Conservation (phyloP, 225 moss, liverwort and hornwort genomes). For the Bryoerythrophyllum caledonicum region DNA sequence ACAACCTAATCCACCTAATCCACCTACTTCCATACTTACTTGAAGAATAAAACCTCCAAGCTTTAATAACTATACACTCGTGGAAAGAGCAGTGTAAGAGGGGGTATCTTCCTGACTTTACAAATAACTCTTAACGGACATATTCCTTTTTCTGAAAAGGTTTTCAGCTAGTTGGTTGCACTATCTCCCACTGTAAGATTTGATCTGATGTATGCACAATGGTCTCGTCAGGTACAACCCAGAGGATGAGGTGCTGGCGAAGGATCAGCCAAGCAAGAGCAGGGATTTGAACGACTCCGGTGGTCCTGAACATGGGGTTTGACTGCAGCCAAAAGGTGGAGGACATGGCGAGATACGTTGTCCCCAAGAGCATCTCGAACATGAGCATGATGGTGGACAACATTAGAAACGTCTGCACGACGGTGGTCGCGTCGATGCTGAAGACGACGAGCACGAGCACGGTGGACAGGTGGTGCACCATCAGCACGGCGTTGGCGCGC, state of each 20-base stretch:
- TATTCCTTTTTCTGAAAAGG: neutral
- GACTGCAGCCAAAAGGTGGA: no score
- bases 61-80: no score
- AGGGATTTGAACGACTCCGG: constrained; percentile 69
- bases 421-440: neutral
- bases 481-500: neutral
- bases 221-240: constrained; percentile 63
- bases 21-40: no score
- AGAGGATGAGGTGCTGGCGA: constrained; percentile 48
- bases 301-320: no score
- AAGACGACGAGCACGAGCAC: neutral
- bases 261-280: constrained; percentile 68
- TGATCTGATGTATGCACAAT: constrained; percentile 10
- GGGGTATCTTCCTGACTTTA: no score
- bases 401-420: neutral
- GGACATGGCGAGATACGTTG: neutral
- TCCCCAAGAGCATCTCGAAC: neutral
- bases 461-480: neutral
- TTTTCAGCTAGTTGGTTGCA: neutral
- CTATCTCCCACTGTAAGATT: neutral
- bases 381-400: neutral
- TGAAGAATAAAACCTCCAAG: no score
- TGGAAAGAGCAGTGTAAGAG: no score
- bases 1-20: no score
- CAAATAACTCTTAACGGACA: no score